Percentiles rank a stretch among this genome's conserved stretches.
These are phyloP conservation scores for Psilocybe mexicana DNA, from an alignment of 1,284 basidiomycete species.

Conservation along the genomic window DNA sequence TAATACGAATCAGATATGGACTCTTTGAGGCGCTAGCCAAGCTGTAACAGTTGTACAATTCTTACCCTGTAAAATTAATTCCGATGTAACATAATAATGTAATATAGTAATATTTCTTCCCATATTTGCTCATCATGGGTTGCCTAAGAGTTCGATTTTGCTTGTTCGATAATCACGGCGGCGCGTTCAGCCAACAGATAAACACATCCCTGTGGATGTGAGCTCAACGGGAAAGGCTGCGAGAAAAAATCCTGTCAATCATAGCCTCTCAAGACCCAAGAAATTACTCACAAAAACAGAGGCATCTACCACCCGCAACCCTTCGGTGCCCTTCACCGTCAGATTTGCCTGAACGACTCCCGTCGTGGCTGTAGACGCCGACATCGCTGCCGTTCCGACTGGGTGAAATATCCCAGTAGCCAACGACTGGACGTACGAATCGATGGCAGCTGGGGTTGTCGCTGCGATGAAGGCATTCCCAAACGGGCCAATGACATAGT, in stretches of 20 bases:
- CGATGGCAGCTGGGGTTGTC: constrained; percentile 37
- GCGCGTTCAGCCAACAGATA: constrained; percentile 23
- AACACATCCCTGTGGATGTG: constrained; percentile 20
- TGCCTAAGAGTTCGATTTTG: neutral
- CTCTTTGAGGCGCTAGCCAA: neutral
- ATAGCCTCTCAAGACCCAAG: neutral
- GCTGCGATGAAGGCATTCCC: constrained; percentile 21
- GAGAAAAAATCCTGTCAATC: neutral
- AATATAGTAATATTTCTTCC: too few species aligned
- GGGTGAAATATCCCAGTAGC: constrained; percentile 20
- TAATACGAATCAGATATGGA: constrained; percentile 31
- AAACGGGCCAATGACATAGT: constrained; percentile 29
- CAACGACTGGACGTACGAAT: constrained; percentile 16
- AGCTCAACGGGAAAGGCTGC: constrained; percentile 19
- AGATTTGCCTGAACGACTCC: constrained; percentile 22
- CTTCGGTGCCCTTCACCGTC: constrained; percentile 20
- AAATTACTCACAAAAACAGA: constrained; percentile 18
- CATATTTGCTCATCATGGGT: too few species aligned
- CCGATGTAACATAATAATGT: neutral
- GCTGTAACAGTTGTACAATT: neutral
- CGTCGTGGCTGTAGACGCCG: constrained; percentile 12
- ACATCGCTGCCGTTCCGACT: constrained; percentile 23
- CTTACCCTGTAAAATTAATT: neutral
- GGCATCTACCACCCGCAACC: constrained; percentile 23
- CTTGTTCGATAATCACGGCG: constrained; percentile 16